These are phyloP conservation scores for Fusarium heterosporum DNA, from an alignment of 2,329 filamentous ascomycete genomes.

Conservation along the genomic window DNA sequence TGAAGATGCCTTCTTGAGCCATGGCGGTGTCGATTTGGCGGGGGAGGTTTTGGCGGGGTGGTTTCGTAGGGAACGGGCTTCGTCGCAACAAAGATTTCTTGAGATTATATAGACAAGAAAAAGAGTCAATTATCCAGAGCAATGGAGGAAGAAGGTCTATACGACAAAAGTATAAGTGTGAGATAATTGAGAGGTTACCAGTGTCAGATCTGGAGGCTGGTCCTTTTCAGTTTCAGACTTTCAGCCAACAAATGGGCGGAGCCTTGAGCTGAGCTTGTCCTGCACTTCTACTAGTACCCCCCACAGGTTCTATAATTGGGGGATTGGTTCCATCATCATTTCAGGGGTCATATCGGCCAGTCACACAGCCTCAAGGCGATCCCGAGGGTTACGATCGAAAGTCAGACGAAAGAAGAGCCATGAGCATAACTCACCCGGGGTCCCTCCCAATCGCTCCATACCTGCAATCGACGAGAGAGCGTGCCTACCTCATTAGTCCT, in stretches of 20 bases:
- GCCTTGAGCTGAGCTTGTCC: slow-evolving; percentile 21
- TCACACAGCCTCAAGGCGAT: slow-evolving; percentile 17
- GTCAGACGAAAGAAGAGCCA: not conserved
- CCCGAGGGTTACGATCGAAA: not conserved
- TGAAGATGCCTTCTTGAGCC: slow-evolving; percentile 75
- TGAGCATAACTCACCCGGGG: not conserved
- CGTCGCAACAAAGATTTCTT: not conserved
- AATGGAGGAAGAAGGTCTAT: not conserved
- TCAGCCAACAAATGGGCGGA: slow-evolving; percentile 21
- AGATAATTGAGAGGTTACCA: slow-evolving; percentile 6
- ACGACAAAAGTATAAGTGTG: not conserved
- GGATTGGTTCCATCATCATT: slow-evolving; percentile 18
- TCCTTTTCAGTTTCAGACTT: slow-evolving; percentile 18
- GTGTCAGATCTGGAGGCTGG: slow-evolving; percentile 28
- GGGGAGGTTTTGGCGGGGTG: slow-evolving; percentile 24
- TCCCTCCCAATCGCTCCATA: no score
- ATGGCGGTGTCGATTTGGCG: slow-evolving; percentile 45
- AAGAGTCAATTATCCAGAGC: slow-evolving; percentile 14
- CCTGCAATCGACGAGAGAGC: no score
- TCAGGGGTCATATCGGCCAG: slow-evolving; percentile 22
- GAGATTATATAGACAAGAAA: not conserved
- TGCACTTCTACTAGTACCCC: slow-evolving; percentile 17
- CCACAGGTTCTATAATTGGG: slow-evolving; percentile 21
- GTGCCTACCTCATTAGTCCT: no score
- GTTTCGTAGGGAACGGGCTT: slow-evolving; percentile 14